Percentiles rank a stretch among this genome's conserved stretches.
Conservation (phyloP, 768 basidiomycete genomes). For the Russula brevipes region DNA sequence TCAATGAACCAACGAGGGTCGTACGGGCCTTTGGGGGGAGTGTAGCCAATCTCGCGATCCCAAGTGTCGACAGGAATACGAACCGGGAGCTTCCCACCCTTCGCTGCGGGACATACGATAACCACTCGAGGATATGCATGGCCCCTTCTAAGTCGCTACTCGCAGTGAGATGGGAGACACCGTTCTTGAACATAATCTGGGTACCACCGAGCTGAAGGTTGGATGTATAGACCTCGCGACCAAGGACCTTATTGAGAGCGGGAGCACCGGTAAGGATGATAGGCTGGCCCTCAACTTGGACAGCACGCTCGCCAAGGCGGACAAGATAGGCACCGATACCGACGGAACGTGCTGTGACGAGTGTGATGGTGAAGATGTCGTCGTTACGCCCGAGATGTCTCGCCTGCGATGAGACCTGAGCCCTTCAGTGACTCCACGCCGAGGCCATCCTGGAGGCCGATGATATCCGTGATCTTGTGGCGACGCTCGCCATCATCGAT, state of each 20-base stretch:
- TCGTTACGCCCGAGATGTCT: conserved; percentile 98
- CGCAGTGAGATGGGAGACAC: conserved; percentile 94
- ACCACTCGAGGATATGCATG: conserved; percentile 88
- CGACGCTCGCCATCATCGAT: conserved; percentile 82
- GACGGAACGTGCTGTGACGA: conserved; percentile 97
- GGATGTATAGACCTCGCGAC: conserved; percentile 97
- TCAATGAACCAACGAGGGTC: conserved; percentile 98
- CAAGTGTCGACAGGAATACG: conserved; percentile 68
- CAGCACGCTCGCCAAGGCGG: conserved; percentile 93
- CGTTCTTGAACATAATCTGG: conserved; percentile 99
- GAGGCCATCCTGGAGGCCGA: conserved; percentile 94
- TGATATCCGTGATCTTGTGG: conserved; percentile 93
- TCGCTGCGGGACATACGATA: conserved; percentile 85
- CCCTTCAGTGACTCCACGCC: conserved; percentile 95
- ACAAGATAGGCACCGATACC: conserved; percentile 99
- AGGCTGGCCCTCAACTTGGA: conserved; percentile 98
- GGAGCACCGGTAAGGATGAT: conserved; percentile 97
- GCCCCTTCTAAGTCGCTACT: conserved; percentile 95
- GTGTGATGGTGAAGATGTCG: conserved; percentile 98
- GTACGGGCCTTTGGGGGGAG: conserved; percentile 89
- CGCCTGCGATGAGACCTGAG: conserved; percentile 97
- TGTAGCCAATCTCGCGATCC: conserved; percentile 90
- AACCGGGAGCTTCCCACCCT: conserved; percentile 75
- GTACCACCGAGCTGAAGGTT: conserved; percentile 98
- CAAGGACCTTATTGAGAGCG: conserved; percentile 97